A percentile compares a stretch with the other conserved stretches of the same genome.
Evolutionary conservation across 148 eudicot species (phyloP).

Genomic region (Persicaria maculosa): DNA sequence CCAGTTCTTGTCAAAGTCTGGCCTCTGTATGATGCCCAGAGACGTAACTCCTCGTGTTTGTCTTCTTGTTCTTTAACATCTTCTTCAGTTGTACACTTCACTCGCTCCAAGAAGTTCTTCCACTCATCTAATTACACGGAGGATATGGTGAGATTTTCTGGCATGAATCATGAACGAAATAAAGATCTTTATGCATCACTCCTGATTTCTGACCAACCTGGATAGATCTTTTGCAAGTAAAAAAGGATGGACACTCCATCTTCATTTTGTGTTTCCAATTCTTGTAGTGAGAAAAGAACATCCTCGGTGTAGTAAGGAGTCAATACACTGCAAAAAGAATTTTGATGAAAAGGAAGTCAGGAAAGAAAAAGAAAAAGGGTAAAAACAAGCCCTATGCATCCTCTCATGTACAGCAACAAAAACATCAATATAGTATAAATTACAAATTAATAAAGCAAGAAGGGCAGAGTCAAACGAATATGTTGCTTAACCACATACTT

Average conservation of each 20-base stretch:
- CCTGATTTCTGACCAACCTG: constrained; percentile 46
- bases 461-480: too few relatives aligned
- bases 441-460: too few relatives aligned
- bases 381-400: too few relatives aligned
- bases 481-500: too few relatives aligned
- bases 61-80: constrained; percentile 54
- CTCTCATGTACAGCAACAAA: too few relatives aligned
- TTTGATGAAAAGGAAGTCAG: background rate
- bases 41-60: constrained; percentile 34
- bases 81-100: constrained; percentile 51
- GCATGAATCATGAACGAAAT: background rate
- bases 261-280: constrained; percentile 13
- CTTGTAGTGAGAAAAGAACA: constrained; percentile 7
- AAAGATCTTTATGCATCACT: background rate
- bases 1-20: constrained; percentile 18
- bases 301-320: constrained; percentile 17
- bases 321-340: constrained; percentile 15
- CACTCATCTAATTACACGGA: constrained; percentile 58
- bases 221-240: constrained; percentile 23
- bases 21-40: constrained; percentile 19
- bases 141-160: background rate
- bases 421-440: too few relatives aligned
- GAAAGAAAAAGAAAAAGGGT: background rate
- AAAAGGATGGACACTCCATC: constrained; percentile 16
- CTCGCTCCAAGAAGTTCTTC: constrained; percentile 83